These are phyloP conservation scores for Powellomyces hirtus DNA, from an alignment of 192 early-diverging fungal species.

Conservation along the genomic window DNA sequence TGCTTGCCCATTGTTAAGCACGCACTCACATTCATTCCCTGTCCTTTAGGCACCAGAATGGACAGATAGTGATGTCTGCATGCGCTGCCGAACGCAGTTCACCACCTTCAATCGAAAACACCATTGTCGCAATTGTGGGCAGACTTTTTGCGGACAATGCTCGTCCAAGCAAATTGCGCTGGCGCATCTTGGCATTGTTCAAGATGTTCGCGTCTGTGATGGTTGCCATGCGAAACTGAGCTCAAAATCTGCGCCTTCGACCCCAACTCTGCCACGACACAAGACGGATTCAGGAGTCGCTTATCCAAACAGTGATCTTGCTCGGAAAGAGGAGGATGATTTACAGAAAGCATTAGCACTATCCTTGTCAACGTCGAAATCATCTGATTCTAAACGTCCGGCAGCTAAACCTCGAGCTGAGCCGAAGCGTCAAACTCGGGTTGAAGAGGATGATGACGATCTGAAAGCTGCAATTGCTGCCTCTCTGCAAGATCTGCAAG, in stretches of 20 bases:
- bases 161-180: conserved; percentile 84
- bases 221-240: conserved; percentile 79
- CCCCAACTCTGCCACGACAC: not conserved
- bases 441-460: conserved; percentile 79
- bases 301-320: not conserved
- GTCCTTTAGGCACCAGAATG: conserved; percentile 83
- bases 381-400: not conserved
- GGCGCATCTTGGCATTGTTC: conserved; percentile 81
- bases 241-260: conserved; percentile 33
- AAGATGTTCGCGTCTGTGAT: conserved; percentile 95
- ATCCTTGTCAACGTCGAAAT: conserved; percentile 28
- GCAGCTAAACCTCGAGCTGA: not conserved
- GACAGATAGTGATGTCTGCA: conserved; percentile 92
- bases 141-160: conserved; percentile 90
- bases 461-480: conserved; percentile 89
- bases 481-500: conserved; percentile 70
- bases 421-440: conserved; percentile 8
- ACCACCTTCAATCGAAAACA: conserved; percentile 96
- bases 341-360: conserved; percentile 41
- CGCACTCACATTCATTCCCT: not conserved
- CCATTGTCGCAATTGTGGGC: conserved; percentile 96
- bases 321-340: conserved; percentile 44
- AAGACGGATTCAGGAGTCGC: not conserved
- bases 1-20: not conserved
- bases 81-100: conserved; percentile 88